phyloP scores from a whole-genome alignment of 108 stramenopile species.

The Nitzschia sp. region DNA sequence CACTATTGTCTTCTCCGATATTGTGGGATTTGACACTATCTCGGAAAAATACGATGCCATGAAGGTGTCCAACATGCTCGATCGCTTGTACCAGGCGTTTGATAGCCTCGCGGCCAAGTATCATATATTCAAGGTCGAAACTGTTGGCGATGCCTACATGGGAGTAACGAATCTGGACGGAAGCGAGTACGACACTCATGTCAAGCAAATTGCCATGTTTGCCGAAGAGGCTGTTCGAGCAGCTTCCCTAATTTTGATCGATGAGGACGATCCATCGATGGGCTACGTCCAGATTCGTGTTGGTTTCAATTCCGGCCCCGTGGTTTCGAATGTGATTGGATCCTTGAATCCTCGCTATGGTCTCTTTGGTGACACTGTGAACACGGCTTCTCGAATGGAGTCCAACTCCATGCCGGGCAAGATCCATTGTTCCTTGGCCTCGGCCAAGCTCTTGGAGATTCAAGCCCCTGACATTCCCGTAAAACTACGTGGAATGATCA shows the following conservation, averaged over 20 bases:
- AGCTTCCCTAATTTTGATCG: no score
- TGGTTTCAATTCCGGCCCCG: no score
- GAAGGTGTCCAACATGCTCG: slow-evolving; percentile 53
- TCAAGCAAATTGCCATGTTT: slow-evolving; percentile 55
- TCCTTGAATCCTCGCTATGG: no score
- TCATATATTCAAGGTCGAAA: slow-evolving; percentile 63
- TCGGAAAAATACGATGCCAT: slow-evolving; percentile 31
- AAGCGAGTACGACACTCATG: slow-evolving; percentile 47
- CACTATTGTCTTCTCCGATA: slow-evolving; percentile 37
- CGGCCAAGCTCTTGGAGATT: slow-evolving; percentile 36
- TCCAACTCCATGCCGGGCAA: no score
- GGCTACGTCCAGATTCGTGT: no score
- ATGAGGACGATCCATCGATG: no score
- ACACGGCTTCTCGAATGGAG: no score
- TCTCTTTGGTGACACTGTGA: no score
- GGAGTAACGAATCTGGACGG: slow-evolving; percentile 28
- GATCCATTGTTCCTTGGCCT: slow-evolving; percentile 46
- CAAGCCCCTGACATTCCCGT: slow-evolving; percentile 41
- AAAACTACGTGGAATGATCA: slow-evolving; percentile 38
- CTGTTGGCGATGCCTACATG: slow-evolving; percentile 49
- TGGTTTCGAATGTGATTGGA: no score
- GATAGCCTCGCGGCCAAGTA: slow-evolving; percentile 45
- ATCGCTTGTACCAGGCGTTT: slow-evolving; percentile 49
- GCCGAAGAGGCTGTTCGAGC: slow-evolving; percentile 47
- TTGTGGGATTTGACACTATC: slow-evolving; percentile 57